A percentile compares a stretch with the other conserved stretches of the same genome.
Conservation (phyloP, 176 grass and related monocot species). For the Triticum monococcum region DNA sequence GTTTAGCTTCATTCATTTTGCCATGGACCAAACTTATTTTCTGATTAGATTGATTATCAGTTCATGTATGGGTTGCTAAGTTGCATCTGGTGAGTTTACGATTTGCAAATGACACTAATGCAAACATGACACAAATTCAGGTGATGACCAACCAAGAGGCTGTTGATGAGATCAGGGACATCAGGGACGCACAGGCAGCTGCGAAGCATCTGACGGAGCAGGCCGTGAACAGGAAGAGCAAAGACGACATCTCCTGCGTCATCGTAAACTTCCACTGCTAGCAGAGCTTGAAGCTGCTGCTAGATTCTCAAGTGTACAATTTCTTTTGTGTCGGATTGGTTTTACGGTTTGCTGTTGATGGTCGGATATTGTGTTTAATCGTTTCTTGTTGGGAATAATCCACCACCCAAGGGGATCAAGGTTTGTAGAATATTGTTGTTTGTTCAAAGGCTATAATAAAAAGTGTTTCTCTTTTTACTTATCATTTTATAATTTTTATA, state of each 20-base stretch:
- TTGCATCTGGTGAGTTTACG: background rate
- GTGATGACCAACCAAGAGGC: conserved; percentile 95
- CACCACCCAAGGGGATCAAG: conserved; percentile 8
- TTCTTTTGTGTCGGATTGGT: background rate
- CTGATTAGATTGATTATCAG: background rate
- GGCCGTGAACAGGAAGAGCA: conserved; percentile 73
- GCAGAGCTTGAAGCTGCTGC: background rate
- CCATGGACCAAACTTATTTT: background rate
- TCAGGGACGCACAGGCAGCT: conserved; percentile 71
- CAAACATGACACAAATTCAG: conserved; percentile 26
- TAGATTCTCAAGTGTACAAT: conserved; percentile 11
- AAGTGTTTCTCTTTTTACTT: background rate
- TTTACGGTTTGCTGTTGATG: conserved; percentile 7
- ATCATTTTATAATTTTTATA: background rate
- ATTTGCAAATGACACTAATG: background rate
- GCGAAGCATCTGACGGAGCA: conserved; percentile 75
- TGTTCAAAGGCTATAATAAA: conserved; percentile 23
- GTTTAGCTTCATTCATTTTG: background rate
- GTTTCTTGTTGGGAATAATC: conserved; percentile 19
- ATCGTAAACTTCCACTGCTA: conserved; percentile 72
- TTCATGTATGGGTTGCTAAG: conserved; percentile 5
- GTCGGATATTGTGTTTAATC: conserved; percentile 16
- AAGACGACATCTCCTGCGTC: conserved; percentile 92
- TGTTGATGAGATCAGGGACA: conserved; percentile 73
- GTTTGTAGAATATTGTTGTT: conserved; percentile 31